These are phyloP conservation scores for Pythium guiyangense DNA, from an alignment of 352 stramenopile species.

Conservation along the genomic window DNA sequence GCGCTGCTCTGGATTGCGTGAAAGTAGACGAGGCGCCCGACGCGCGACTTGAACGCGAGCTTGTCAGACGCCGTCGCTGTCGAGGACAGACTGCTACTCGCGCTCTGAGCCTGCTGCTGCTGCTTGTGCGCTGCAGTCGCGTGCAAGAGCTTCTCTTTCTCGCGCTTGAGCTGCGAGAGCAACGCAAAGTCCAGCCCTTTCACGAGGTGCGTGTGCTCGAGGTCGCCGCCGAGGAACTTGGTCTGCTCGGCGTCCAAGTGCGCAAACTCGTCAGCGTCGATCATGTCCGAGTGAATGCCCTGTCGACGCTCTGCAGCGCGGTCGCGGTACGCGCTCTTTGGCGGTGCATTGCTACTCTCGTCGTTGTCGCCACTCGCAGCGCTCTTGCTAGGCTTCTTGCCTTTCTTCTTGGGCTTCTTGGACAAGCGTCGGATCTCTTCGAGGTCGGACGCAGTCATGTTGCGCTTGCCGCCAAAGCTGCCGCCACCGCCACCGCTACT, in stretches of 20 bases:
- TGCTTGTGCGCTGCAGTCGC: constrained; percentile 30
- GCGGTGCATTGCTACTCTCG: not conserved
- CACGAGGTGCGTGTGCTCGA: constrained; percentile 85
- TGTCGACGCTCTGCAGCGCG: constrained; percentile 59
- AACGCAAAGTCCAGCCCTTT: constrained; percentile 89
- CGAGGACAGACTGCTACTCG: not conserved
- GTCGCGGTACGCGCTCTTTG: constrained; percentile 40
- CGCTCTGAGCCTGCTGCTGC: not conserved
- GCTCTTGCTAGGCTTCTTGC: constrained; percentile 33
- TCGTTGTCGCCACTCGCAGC: constrained; percentile 8
- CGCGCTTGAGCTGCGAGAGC: constrained; percentile 78
- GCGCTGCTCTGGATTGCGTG: constrained; percentile 46
- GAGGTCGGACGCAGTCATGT: constrained; percentile 47
- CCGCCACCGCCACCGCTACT: constrained; percentile 15
- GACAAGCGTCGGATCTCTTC: constrained; percentile 44
- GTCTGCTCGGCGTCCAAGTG: constrained; percentile 68
- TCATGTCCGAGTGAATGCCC: constrained; percentile 30
- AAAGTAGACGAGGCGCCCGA: constrained; percentile 62
- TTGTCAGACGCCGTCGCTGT: constrained; percentile 11
- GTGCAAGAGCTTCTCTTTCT: constrained; percentile 55
- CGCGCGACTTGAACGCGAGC: constrained; percentile 54
- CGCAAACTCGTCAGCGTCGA: constrained; percentile 42
- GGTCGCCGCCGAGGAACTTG: constrained; percentile 80
- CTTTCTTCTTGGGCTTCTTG: constrained; percentile 61
- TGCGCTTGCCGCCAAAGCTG: constrained; percentile 47